These are phyloP conservation scores for Fusarium coicis DNA, from an alignment of 2,329 filamentous ascomycete genomes.

Conservation along the genomic window DNA sequence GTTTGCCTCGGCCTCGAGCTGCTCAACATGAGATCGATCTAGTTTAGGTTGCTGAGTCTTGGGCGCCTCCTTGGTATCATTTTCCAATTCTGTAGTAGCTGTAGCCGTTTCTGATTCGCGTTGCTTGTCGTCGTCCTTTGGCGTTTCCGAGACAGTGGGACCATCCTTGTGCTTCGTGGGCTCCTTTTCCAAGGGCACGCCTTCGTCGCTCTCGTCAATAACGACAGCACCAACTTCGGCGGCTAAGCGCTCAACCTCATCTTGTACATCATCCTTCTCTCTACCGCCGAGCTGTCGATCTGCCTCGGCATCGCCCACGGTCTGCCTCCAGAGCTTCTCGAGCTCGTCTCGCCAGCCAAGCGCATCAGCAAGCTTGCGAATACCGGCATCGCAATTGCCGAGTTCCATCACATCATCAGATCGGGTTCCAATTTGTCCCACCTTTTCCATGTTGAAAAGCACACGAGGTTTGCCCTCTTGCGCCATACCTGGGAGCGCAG, in stretches of 20 bases:
- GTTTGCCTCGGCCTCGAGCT: not conserved
- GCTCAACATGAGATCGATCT: not conserved
- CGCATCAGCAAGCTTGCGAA: constrained; percentile 79
- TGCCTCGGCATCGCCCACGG: constrained; percentile 71
- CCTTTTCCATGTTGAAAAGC: constrained; percentile 86
- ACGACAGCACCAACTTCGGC: constrained; percentile 50
- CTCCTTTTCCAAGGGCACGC: not conserved
- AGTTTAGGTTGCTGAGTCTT: constrained; percentile 9
- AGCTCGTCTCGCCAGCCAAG: constrained; percentile 90
- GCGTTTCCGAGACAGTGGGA: not conserved
- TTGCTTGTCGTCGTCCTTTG: not conserved
- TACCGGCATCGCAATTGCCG: constrained; percentile 84
- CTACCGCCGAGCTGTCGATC: constrained; percentile 56
- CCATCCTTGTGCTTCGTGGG: not conserved
- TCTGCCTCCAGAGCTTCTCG: constrained; percentile 76
- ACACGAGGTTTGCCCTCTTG: constrained; percentile 75
- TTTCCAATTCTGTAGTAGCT: not conserved
- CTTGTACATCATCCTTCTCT: constrained; percentile 53
- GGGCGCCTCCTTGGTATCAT: not conserved
- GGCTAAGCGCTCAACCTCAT: constrained; percentile 57
- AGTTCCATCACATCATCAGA: constrained; percentile 87
- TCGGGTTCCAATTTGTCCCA: constrained; percentile 80
- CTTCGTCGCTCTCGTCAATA: constrained; percentile 43
- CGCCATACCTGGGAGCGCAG: constrained; percentile 76
- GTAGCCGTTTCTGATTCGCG: not conserved